phyloP scores from a whole-genome alignment of 345 rosid species.

The Arabis hirsuta region DNA sequence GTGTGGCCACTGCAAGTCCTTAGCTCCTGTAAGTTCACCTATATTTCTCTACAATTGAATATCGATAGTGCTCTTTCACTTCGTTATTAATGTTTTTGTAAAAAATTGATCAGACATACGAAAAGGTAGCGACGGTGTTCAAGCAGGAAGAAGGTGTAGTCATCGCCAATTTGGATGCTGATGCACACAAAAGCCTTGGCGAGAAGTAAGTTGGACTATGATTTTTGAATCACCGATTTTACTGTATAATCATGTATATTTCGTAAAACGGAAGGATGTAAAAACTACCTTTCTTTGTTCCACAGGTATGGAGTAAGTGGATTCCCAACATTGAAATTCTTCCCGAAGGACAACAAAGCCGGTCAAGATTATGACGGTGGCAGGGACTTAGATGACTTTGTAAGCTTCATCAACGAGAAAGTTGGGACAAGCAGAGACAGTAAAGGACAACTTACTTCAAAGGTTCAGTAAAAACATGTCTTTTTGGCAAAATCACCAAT shows the following conservation, averaged over 20 bases:
- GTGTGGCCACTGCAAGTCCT: slow-evolving; percentile 99
- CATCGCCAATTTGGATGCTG: slow-evolving; percentile 94
- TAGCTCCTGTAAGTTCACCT: slow-evolving; percentile 83
- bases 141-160: slow-evolving; percentile 78
- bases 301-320: slow-evolving; percentile 90
- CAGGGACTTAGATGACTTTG: slow-evolving; percentile 89
- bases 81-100: slow-evolving; percentile 16
- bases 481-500: background rate
- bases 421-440: slow-evolving; percentile 83
- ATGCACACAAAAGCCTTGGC: slow-evolving; percentile 71
- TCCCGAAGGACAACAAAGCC: slow-evolving; percentile 88
- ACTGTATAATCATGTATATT: background rate
- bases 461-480: slow-evolving; percentile 41
- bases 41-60: slow-evolving; percentile 1
- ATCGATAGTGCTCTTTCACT: background rate
- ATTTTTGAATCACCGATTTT: background rate
- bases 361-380: slow-evolving; percentile 96
- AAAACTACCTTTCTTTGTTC: background rate
- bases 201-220: slow-evolving; percentile 68
- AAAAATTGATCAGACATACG: slow-evolving; percentile 60
- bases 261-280: background rate
- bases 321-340: slow-evolving; percentile 88
- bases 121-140: slow-evolving; percentile 88
- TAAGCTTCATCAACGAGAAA: slow-evolving; percentile 81
- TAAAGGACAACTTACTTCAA: slow-evolving; percentile 84